Percentiles rank a stretch among this genome's conserved stretches.
Evolutionary conservation across 192 early-diverging fungal genomes (phyloP).

Genomic region (Gryganskiella cystojenkinii): DNA sequence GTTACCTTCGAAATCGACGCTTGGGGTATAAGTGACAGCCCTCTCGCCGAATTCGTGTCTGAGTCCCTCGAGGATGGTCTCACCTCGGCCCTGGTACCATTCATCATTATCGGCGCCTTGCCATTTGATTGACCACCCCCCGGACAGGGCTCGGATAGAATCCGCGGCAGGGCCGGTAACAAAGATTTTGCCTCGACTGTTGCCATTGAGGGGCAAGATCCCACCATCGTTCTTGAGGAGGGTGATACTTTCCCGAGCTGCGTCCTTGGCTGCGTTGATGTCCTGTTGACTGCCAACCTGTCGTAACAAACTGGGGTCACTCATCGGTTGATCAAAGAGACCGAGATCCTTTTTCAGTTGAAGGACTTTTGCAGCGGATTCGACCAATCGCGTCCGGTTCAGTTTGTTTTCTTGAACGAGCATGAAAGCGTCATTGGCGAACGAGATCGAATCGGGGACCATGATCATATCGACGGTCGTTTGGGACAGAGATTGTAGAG

Average conservation of each 20-base stretch:
- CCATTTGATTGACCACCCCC: constrained; percentile 74
- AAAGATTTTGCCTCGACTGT: constrained; percentile 48
- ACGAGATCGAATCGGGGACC: constrained; percentile 68
- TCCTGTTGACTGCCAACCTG: constrained; percentile 64
- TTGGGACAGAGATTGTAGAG: constrained; percentile 50
- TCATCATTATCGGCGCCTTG: constrained; percentile 63
- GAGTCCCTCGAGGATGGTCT: constrained; percentile 50
- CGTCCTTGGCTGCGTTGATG: constrained; percentile 57
- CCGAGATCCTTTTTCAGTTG: constrained; percentile 78
- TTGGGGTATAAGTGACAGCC: constrained; percentile 40
- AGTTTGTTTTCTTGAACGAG: constrained; percentile 57
- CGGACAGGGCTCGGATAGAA: constrained; percentile 61
- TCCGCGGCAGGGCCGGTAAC: constrained; percentile 70
- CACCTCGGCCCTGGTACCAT: constrained; percentile 52
- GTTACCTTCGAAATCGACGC: constrained; percentile 61
- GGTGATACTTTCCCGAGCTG: constrained; percentile 66
- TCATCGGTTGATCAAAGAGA: constrained; percentile 55
- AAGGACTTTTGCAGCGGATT: constrained; percentile 64
- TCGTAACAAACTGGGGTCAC: constrained; percentile 44
- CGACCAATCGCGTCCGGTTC: constrained; percentile 54
- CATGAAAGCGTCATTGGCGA: constrained; percentile 45
- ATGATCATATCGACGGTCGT: constrained; percentile 72
- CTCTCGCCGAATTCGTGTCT: constrained; percentile 29
- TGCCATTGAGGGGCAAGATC: constrained; percentile 49
- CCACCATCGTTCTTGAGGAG: constrained; percentile 64